These are phyloP conservation scores for Auxenochlorella pyrenoidosa DNA, from an alignment of 139 green algal genomes.

Conservation along the genomic window DNA sequence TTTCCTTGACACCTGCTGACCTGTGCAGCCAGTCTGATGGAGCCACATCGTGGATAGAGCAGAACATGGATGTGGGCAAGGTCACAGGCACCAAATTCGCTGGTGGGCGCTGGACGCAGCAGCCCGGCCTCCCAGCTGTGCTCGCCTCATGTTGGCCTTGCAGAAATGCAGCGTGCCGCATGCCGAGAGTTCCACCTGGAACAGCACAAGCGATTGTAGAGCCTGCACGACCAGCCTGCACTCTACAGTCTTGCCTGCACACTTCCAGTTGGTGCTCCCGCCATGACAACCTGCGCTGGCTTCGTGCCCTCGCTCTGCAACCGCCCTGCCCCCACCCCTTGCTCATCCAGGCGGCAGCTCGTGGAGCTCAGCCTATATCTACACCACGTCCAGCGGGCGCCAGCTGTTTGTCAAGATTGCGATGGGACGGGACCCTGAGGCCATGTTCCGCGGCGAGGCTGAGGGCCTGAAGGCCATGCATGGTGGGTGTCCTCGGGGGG, in stretches of 20 bases:
- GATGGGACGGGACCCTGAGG: slow-evolving; percentile 32
- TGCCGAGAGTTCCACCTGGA: no score
- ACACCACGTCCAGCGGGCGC: slow-evolving; percentile 54
- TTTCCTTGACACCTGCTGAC: no score
- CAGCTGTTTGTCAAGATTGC: slow-evolving; percentile 89
- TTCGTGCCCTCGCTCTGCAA: no score
- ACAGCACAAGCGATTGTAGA: no score
- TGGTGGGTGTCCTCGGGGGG: slow-evolving; percentile 43
- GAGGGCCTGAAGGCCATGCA: slow-evolving; percentile 87
- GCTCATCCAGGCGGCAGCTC: slow-evolving; percentile 29
- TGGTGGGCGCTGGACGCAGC: not conserved
- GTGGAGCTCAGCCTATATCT: slow-evolving; percentile 72
- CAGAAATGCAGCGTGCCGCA: not conserved
- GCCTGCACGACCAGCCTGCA: no score
- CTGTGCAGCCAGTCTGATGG: not conserved
- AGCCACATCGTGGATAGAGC: slow-evolving; percentile 28
- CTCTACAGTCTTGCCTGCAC: no score
- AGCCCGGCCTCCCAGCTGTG: not conserved
- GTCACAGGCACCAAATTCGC: slow-evolving; percentile 44
- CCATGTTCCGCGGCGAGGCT: slow-evolving; percentile 93
- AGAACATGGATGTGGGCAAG: slow-evolving; percentile 52
- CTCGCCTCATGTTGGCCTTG: no score
- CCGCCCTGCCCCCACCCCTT: no score
- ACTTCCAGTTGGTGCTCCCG: no score
- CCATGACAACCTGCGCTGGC: no score